Evolutionary conservation across 1,284 basidiomycete genomes (phyloP), one percentile per base, ranked within the genome.

Genomic region (Inonotus obliquus): DNA sequence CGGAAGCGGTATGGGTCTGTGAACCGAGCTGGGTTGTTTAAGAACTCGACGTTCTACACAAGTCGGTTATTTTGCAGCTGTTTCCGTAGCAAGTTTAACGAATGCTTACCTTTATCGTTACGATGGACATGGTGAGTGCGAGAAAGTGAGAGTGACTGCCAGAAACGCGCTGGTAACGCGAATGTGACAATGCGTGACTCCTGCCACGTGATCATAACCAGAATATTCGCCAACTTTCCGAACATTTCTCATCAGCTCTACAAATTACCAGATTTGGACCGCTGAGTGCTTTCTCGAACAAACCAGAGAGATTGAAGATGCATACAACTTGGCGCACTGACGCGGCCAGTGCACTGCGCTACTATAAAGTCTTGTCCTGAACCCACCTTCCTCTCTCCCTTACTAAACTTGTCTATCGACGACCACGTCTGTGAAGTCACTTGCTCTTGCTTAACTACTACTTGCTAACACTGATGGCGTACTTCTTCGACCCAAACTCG

Each of bases 1-100:
- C 92, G 87, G 76, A 98, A 98, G 68, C 87, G 84, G 77, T 98
- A 99, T 41, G 89, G 81, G 70, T 98, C 96, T 19, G 87, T 84
- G 75, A 96, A 98, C 67, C 85, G 85, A 14, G 94, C 94, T 4
- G 94, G 94, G 74, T 97, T 97, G 79, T 95, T 95, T 69, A 96
- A 81, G 65, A 97, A 92, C 73, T 94, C 87, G 65, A 91, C 88
- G 70, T 91, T 87, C 88, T 91, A 49, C 21, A 51, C 11, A 23
- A 17, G 19, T 54, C 13, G 25, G 51, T 29, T 6, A 2, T 21
- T 25, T 13, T 54, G 32, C 7, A 19, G 1, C 19, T 58, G n/a
- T 29, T 58, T n/a, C 11, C 10, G 35, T 2, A 35, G n/a, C 5
- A 23, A 49, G 25, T 27, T 7, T 14, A 27, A 29, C 4, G 39